A percentile compares a stretch with the other conserved stretches of the same genome.
phyloP scores from a whole-genome alignment of 164 flowering plant species.

The Chimonanthus praecox region DNA sequence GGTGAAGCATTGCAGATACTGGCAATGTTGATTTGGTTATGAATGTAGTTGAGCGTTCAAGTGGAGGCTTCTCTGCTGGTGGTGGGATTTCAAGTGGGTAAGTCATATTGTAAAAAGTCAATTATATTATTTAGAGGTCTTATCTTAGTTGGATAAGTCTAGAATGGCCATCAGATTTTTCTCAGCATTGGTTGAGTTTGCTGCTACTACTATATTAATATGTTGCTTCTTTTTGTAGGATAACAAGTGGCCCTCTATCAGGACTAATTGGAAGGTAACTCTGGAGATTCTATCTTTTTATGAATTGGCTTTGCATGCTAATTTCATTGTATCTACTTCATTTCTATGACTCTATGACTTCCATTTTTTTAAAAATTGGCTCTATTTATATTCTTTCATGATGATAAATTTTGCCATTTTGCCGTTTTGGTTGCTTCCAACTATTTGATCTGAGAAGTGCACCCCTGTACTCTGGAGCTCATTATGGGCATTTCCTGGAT shows the following conservation, averaged over 20 bases:
- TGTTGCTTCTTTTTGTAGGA: slow-evolving; percentile 45
- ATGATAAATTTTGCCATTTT: not conserved
- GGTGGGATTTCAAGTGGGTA: slow-evolving; percentile 99
- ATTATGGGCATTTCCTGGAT: too few relatives aligned
- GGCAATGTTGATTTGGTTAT: slow-evolving; percentile 88
- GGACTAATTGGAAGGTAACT: slow-evolving; percentile 95
- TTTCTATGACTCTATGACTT: not conserved
- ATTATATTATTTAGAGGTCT: not conserved
- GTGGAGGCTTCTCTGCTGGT: slow-evolving; percentile 98
- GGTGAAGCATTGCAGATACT: slow-evolving; percentile 44
- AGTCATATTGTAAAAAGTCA: slow-evolving; percentile 19
- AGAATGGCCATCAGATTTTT: not conserved
- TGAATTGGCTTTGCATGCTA: not conserved
- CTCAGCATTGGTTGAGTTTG: not conserved
- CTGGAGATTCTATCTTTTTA: not conserved
- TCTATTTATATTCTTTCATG: too few relatives aligned
- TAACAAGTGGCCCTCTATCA: slow-evolving; percentile 89
- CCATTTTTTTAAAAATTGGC: not conserved
- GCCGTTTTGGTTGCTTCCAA: not conserved
- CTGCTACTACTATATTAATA: not conserved
- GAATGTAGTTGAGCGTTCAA: slow-evolving; percentile 91
- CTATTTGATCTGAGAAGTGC: too few relatives aligned
- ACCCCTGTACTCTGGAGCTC: too few relatives aligned
- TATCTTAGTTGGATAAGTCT: not conserved
- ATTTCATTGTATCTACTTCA: not conserved